Evolutionary conservation across 768 basidiomycete genomes (phyloP), one percentile per base, ranked within the genome.

Genomic region (Boletus speciosus): DNA sequence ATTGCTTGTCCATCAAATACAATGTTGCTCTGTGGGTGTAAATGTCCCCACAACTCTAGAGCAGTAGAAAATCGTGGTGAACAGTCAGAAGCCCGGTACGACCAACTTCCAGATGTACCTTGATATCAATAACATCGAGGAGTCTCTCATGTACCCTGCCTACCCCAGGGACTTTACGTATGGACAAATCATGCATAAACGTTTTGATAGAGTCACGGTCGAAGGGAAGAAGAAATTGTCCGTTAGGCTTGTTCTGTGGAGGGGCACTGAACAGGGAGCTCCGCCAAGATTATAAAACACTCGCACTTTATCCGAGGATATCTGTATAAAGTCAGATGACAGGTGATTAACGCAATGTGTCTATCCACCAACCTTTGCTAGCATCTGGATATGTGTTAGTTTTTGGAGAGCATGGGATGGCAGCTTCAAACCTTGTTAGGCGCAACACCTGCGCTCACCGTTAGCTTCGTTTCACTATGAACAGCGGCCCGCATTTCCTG

Each of bases 361-460:
- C 44, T 31, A 58, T 75, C 61, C 52, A 89, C 89, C 77, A 50
- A 91, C 90, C 79, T 98, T 98, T 38, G 94, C 93, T 16, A 98
- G 78, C 88, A 94, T 93, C 85, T 91, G 55, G 3, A 40, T 23
- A 55, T 2, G 56, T 40, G 53, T 70, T 48, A 61, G 56, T 36
- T 56, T 42, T 29, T 36, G 37, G 46, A 59, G 53, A 56, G 58
- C 15, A 56, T 52, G 45, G 27, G 38, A 56, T 48, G 58, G 60
- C 36, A 61, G 14, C 48, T 60, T 65, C 81, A 49, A 64, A 93
- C 93, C 79, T 89, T 90, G 72, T 95, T 98, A 1, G 96, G 90
- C 0, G 96, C 94, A 53, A 98, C 93, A 3, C 97, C 97, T 31
- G 94, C 95, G 61, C 91, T 94, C 49, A 90, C 93, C 3, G 97